Base-by-base conservation (phyloP, 495 filamentous ascomycete species). In the Neurospora discreta region DNA sequence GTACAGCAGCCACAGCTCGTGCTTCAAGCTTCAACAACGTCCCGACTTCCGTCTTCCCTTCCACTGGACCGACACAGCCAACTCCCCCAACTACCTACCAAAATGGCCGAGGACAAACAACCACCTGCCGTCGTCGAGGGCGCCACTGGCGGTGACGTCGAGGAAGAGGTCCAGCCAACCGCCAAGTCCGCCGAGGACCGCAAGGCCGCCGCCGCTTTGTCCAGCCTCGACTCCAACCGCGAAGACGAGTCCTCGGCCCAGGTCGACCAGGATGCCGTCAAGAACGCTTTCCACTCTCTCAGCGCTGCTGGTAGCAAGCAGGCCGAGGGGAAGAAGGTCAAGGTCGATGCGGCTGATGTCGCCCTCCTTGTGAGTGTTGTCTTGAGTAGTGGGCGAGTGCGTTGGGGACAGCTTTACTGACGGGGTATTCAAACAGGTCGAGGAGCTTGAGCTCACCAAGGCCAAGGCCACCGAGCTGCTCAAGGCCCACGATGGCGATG, bases 171-270 rank as follows among this genome's bases (percentile, higher is more conserved):
- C 33, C 88, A 90, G 58, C 83, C 89, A 46, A 89, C 87, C 70
- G 91, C 88, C 71, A 87, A 88, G 80, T 87, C 86, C 44, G 88
- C 93, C 73, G 93, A 96, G 81, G 94, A 95, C 83, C 92, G 93
- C 80, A 97, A 95, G 82, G 92, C 94, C 26, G 93, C 93, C 71
- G 93, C 92, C 36, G 94, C 94, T 20, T 89, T 97, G 76, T 89
- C 88, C 73, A 88, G 89, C 71, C 90, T 97, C 70, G 90, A 94
- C 75, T 80, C 87, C 36, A 81, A 81, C 72, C 89, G 89, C 71
- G 91, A 90, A 69, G 84, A 87, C 8, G 82, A 83, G n/a, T 73
- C 82, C 30, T 72, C 75, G 11, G 70, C 81, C 8, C 85, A 86
- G 73, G 88, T 92, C 74, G 92, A 97, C 75, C 87, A 92, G 69